Evolutionary conservation across 768 basidiomycete species (phyloP).

Genomic region (Gloeostereum incarnatum): DNA sequence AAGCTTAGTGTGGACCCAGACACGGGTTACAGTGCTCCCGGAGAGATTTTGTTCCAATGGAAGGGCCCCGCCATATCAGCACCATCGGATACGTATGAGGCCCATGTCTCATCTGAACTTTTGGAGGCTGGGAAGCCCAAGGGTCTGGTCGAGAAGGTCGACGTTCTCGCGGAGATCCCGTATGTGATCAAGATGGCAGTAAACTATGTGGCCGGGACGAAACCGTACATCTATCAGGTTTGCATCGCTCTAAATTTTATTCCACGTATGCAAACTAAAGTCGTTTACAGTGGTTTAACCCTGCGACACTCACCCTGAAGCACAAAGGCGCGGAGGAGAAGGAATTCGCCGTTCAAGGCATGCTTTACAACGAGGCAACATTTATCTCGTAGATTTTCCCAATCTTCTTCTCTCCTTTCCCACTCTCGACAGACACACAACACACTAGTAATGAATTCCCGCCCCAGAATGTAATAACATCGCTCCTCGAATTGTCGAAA

Average conservation of each 20-base stretch:
- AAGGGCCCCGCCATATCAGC: constrained; percentile 52
- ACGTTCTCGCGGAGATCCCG: constrained; percentile 92
- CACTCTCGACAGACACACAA: too few species aligned
- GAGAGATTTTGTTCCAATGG: constrained; percentile 69
- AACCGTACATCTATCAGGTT: constrained; percentile 93
- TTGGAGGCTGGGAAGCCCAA: constrained; percentile 49
- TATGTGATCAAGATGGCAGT: constrained; percentile 87
- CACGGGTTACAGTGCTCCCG: constrained; percentile 75
- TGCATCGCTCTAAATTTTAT: constrained; percentile 19
- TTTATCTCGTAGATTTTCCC: constrained; percentile 85
- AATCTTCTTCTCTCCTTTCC: too few species aligned
- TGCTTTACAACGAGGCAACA: constrained; percentile 82
- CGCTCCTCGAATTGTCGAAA: too few species aligned
- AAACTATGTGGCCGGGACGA: constrained; percentile 87
- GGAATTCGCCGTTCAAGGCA: constrained; percentile 59
- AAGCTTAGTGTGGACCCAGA: constrained; percentile 57
- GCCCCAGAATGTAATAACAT: too few species aligned
- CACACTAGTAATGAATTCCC: too few species aligned
- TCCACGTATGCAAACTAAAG: constrained; percentile 1
- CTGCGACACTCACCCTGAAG: constrained; percentile 29
- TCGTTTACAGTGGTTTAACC: constrained; percentile 35
- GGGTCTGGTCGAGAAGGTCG: constrained; percentile 87
- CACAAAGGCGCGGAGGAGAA: constrained; percentile 32
- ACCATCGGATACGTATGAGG: constrained; percentile 44
- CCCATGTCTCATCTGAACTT: constrained; percentile 46